A percentile compares a stretch with the other conserved stretches of the same genome.
phyloP scores from a whole-genome alignment of 1,284 basidiomycete species.

The Schizophyllum amplum region DNA sequence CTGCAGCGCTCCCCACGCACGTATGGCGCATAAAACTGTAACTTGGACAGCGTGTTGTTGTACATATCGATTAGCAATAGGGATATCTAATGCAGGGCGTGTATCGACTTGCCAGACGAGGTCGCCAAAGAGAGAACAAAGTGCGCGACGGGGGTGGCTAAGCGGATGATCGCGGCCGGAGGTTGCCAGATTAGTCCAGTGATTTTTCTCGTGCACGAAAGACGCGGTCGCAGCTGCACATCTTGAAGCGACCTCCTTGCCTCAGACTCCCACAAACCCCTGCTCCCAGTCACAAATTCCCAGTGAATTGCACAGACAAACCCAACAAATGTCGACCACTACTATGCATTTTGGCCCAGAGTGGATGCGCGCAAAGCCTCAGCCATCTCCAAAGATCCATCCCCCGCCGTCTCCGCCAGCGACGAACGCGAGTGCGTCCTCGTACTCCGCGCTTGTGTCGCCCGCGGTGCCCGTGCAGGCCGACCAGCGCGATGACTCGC shows the following conservation, averaged over 20 bases:
- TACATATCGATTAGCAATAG: constrained; percentile 2
- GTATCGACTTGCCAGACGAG: neutral
- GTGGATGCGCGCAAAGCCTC: constrained; percentile 80
- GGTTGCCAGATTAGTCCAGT: too few species aligned
- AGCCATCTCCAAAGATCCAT: constrained; percentile 44
- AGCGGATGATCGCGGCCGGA: too few species aligned
- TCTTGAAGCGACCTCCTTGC: too few species aligned
- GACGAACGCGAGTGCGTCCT: constrained; percentile 33
- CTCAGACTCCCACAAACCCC: too few species aligned
- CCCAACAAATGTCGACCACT: constrained; percentile 53
- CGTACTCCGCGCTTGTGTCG: constrained; percentile 74
- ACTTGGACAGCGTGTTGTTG: constrained; percentile 18
- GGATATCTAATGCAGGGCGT: neutral
- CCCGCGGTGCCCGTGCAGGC: constrained; percentile 40
- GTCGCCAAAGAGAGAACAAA: neutral
- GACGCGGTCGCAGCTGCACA: too few species aligned
- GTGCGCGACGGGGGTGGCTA: too few species aligned
- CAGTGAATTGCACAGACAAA: constrained; percentile 16
- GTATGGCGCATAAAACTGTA: constrained; percentile 51
- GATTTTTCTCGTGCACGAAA: too few species aligned
- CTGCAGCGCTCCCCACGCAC: constrained; percentile 45
- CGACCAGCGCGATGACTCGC: constrained; percentile 52
- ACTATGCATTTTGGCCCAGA: constrained; percentile 84
- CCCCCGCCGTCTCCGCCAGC: constrained; percentile 53
- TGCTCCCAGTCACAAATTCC: constrained; percentile 17